Evolutionary conservation across 2,329 filamentous ascomycete species (phyloP).

Genomic region (Colletotrichum nymphaeae): DNA sequence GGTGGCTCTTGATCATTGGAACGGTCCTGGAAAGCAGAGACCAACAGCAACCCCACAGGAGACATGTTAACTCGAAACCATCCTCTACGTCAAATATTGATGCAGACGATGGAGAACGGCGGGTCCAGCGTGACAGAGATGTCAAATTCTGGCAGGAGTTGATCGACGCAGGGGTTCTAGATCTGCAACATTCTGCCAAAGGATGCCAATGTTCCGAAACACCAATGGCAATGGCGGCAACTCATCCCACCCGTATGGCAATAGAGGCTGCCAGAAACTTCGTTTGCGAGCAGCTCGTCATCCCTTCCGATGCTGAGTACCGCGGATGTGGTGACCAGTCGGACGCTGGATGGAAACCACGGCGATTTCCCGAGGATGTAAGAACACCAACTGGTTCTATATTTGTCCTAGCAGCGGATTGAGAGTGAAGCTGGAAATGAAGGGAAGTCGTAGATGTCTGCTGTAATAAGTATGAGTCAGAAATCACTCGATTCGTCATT

Average conservation of each 20-base stretch:
- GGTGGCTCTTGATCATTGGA: conserved; percentile 3
- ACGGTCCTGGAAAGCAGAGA: neutral
- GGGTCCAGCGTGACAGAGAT: neutral
- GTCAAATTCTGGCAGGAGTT: neutral
- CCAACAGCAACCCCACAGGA: neutral
- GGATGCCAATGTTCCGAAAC: neutral
- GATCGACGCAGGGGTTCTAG: neutral
- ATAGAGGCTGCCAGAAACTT: neutral
- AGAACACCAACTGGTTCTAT: neutral
- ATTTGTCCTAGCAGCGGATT: neutral
- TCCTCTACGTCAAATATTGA: neutral
- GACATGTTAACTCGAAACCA: neutral
- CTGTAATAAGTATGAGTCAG: too few species aligned
- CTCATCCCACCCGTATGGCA: neutral
- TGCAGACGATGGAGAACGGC: neutral
- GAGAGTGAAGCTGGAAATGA: too few species aligned
- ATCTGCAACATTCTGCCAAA: neutral
- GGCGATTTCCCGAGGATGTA: neutral
- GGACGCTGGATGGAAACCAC: neutral
- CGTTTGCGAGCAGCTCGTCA: neutral
- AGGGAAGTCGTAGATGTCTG: too few species aligned
- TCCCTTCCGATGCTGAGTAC: neutral
- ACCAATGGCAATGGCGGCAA: neutral
- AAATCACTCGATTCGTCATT: too few species aligned
- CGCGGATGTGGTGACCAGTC: neutral